Evolutionary conservation across 129 eudicot genomes (phyloP).

Genomic region (Tanacetum coccineum): DNA sequence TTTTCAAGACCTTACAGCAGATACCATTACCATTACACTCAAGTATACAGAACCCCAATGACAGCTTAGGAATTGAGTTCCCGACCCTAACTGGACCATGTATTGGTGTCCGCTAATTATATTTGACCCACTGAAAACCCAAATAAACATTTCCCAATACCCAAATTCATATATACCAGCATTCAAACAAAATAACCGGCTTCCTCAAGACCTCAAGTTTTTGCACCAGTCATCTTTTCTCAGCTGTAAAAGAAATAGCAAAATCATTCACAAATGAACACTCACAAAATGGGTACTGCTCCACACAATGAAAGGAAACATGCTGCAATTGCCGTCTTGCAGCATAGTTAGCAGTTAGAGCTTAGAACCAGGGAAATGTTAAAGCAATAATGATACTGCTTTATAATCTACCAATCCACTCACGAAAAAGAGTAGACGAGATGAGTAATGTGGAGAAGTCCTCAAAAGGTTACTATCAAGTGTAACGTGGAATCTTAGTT

Average conservation of each 20-base stretch:
- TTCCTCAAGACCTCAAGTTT: conserved; percentile 87
- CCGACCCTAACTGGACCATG: conserved; percentile 21
- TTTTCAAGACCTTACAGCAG: conserved; percentile 27
- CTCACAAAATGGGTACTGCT: conserved; percentile 35
- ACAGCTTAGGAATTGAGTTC: conserved; percentile 22
- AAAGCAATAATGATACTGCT: conserved; percentile 6
- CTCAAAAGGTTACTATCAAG: too few relatives aligned
- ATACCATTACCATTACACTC: conserved; percentile 34
- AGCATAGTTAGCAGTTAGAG: conserved; percentile 11
- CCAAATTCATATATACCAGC: conserved; percentile 38
- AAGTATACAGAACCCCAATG: conserved; percentile 24
- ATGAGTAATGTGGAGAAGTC: conserved; percentile 5
- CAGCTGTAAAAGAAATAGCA: conserved; percentile 84
- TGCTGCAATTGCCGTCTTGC: conserved; percentile 18
- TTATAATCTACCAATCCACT: conserved; percentile 13
- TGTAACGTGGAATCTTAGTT: not conserved
- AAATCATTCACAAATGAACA: conserved; percentile 51
- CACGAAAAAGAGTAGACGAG: conserved; percentile 11
- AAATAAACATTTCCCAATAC: conserved; percentile 38
- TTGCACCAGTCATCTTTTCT: conserved; percentile 84
- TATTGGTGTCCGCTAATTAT: conserved; percentile 18
- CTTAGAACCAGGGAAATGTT: too few relatives aligned
- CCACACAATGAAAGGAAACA: conserved; percentile 34
- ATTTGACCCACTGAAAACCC: conserved; percentile 32
- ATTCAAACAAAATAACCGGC: conserved; percentile 56